Conservation (phyloP, 1,284 basidiomycete species). For the Limonomyces culmigenus region DNA sequence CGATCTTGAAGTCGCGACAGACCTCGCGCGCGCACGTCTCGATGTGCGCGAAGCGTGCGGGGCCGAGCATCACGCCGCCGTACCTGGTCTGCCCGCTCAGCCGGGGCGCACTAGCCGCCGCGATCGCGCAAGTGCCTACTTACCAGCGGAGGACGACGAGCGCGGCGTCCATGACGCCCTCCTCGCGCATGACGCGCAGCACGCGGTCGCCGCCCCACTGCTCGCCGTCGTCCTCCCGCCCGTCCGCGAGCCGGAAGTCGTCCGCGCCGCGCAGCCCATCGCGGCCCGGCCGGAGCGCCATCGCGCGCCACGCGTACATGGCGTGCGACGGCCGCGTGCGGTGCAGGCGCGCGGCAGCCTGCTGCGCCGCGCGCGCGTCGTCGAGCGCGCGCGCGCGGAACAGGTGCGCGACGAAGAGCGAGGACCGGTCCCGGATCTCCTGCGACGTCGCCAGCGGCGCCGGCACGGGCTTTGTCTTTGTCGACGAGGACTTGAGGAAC, state of each 20-base stretch:
- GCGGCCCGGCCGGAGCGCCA: constrained; percentile 47
- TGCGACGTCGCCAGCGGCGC: constrained; percentile 33
- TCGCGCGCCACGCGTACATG: constrained; percentile 60
- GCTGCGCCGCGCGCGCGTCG: too few species aligned
- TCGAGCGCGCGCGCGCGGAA: constrained; percentile 37
- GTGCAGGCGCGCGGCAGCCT: too few species aligned
- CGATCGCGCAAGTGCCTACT: constrained; percentile 10
- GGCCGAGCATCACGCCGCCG: constrained; percentile 57
- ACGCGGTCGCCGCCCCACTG: constrained; percentile 46
- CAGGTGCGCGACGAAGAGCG: constrained; percentile 44
- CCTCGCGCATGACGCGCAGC: constrained; percentile 51
- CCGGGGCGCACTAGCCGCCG: neutral
- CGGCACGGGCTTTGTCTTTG: too few species aligned
- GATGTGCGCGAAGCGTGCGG: constrained; percentile 63
- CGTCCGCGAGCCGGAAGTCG: constrained; percentile 49
- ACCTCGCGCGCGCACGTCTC: constrained; percentile 60
- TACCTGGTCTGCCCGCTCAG: constrained; percentile 31
- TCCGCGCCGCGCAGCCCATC: constrained; percentile 54
- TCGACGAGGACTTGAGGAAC: too few species aligned
- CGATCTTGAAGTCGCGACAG: constrained; percentile 43
- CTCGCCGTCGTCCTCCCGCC: constrained; percentile 57
- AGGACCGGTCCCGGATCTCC: constrained; percentile 55
- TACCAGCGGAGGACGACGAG: constrained; percentile 65
- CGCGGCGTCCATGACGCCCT: constrained; percentile 42
- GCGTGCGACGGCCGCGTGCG: constrained; percentile 46